Evolutionary conservation across 2,329 filamentous ascomycete genomes (phyloP), one percentile per base, ranked within the genome.

Genomic region (Talaromyces sp.): DNA sequence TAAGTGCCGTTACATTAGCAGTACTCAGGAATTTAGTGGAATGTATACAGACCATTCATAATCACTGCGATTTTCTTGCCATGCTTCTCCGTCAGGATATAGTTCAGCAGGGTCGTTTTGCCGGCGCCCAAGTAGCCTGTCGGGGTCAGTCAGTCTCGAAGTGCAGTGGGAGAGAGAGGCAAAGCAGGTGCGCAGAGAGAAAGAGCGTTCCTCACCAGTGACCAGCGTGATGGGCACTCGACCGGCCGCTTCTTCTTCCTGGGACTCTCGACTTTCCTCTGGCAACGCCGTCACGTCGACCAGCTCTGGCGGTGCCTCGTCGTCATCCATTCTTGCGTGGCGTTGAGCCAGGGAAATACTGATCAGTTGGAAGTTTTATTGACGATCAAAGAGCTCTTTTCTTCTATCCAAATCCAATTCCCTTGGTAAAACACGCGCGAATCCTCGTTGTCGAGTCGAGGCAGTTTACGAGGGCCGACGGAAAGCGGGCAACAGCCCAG

Each of bases 1-100:
- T 91, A 65, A 32, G 38, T 1, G 10, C 41, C 21, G 26, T 24
- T 32, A 56, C 43, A 70, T 69, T 57, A 65, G 58, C 17, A 29
- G 38, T 58, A 9, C 27, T 27, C 55, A 35, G 35, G 29, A 27
- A 38, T 46, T 14, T 14, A 21, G 14, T 7, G 29, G 54, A 52
- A 6, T 51, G 53, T 27, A 62, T 10, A 81, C 73, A 71, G 69
- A 77, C 91, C 92, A 75, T 99, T 99, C 79, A 99, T 85, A 60
- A 99, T 97, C 14, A 99, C 94, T 11, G 94, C 94, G 73, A 99
- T 94, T 70, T 92, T 96, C 81, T 97, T 97, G 74, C 93, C 93
- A 81, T 99, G 94, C 63, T 93, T 88, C 61, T 92, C 92, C 29
- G 89, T 96, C 57, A 99, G 80, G 63, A 99, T 97, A 74, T 97